Base-by-base conservation (phyloP, 2,329 filamentous ascomycete genomes). In the Talaromyces sp. region DNA sequence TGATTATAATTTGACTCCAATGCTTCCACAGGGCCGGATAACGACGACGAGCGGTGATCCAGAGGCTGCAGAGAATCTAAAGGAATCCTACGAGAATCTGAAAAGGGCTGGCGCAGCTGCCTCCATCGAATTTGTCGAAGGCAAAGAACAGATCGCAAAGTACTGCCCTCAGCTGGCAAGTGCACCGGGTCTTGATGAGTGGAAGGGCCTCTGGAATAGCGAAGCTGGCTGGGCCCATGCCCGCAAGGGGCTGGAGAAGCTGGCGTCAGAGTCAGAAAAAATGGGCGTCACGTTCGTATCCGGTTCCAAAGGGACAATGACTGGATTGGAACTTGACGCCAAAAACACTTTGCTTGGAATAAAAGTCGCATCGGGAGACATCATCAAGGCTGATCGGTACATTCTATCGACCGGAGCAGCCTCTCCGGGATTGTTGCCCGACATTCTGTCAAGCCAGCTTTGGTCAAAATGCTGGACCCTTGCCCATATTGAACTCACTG, bases 221-320 rank as follows among this genome's bases (percentile, higher is more conserved):
- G 70, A 80, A 8, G 82, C 83, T 3, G 85, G 84, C 8, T 87
- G 84, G 84, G 82, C 85, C 1, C 82, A 83, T 68, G 84, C 85
- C 3, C 75, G 79, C 13, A 82, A 82, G 41, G 82, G 83, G 0
- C 72, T 86, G 65, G 66, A 78, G 47, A 79, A 81, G 37, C 79
- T 82, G 3, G 79, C 78, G 27, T 69, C 71, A 1, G 83, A 84
- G 68, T 81, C 83, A 1, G 68, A 75, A 62, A 73, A 75, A 5
- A 67, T 85, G 9, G 84, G 84, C 4, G 84, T 81, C 1, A 73
- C 69, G 1, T 83, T 85, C 59, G 72, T 84, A 16, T 80, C 80
- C 2, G 82, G 81, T 0, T 67, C 69, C 2, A 70, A 73, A 0
- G 66, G 75, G 33, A 80, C 81, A 5, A 74, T 77, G 3, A 80